Evolutionary conservation across 2,329 filamentous ascomycete species (phyloP).

Genomic region (Fusarium sp.): DNA sequence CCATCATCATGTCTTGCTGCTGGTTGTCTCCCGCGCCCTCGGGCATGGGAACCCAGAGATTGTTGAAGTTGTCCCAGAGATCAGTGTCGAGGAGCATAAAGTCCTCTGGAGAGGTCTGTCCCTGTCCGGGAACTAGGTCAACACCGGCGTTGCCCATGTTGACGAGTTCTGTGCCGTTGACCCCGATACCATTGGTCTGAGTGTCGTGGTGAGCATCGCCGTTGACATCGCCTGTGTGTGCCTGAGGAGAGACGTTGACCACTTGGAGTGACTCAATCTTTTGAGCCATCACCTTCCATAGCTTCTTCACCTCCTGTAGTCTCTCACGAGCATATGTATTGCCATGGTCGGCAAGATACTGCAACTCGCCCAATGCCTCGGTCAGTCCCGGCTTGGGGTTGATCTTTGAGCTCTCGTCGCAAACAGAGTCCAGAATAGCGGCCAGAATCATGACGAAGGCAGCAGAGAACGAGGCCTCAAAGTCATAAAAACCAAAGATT

Average conservation of each 20-base stretch:
- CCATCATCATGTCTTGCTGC: constrained; percentile 41
- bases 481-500: constrained; percentile 44
- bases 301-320: constrained; percentile 38
- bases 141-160: not conserved
- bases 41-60: constrained; percentile 40
- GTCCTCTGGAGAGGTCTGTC: constrained; percentile 34
- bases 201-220: constrained; percentile 4
- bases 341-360: constrained; percentile 43
- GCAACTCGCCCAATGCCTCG: constrained; percentile 45
- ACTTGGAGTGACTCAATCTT: constrained; percentile 42
- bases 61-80: constrained; percentile 43
- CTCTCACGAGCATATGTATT: constrained; percentile 44
- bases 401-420: constrained; percentile 41
- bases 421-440: constrained; percentile 41
- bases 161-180: constrained; percentile 1
- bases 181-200: not conserved
- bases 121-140: constrained; percentile 2
- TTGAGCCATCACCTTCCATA: constrained; percentile 43
- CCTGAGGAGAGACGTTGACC: constrained; percentile 40
- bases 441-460: constrained; percentile 45
- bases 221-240: not conserved
- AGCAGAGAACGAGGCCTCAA: constrained; percentile 44
- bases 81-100: constrained; percentile 42
- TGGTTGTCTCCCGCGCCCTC: constrained; percentile 28
- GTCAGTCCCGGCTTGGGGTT: constrained; percentile 41